A percentile compares a stretch with the other conserved stretches of the same genome.
Conservation (phyloP, 176 grass and related monocot genomes). For the Canna indica region DNA sequence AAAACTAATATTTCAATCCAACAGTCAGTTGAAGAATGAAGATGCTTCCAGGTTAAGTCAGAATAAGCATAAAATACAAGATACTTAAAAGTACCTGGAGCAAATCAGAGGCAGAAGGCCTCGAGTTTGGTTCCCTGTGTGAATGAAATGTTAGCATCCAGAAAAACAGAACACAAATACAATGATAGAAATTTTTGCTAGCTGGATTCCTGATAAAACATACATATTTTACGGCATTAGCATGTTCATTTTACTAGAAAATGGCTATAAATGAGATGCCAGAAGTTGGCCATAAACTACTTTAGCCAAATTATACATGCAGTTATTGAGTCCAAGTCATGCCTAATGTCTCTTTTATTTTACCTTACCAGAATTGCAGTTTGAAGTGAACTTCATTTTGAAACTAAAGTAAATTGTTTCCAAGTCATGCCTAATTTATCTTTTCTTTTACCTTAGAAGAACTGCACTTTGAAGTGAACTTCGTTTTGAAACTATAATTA, state of each 20-base stretch:
- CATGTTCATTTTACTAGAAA: neutral
- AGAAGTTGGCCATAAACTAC: neutral
- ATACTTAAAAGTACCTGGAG: slow-evolving; percentile 36
- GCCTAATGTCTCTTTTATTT: neutral
- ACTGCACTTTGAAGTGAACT: neutral
- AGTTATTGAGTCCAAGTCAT: neutral
- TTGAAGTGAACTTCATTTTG: neutral
- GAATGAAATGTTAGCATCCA: slow-evolving; percentile 1
- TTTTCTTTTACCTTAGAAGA: neutral
- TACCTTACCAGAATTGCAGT: neutral
- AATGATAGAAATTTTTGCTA: neutral
- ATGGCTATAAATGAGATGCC: neutral
- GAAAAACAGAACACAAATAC: neutral
- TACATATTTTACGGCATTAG: neutral
- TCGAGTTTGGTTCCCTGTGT: slow-evolving; percentile 51
- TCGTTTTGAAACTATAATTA: too few species aligned
- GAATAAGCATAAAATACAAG: neutral
- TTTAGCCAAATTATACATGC: neutral
- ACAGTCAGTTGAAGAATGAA: neutral
- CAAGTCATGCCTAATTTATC: neutral
- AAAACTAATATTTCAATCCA: neutral
- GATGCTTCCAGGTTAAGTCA: neutral
- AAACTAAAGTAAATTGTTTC: neutral
- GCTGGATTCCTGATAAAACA: neutral
- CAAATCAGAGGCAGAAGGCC: slow-evolving; percentile 55